phyloP scores from a whole-genome alignment of 2,329 filamentous ascomycete species.

The Fusarium lateritium region DNA sequence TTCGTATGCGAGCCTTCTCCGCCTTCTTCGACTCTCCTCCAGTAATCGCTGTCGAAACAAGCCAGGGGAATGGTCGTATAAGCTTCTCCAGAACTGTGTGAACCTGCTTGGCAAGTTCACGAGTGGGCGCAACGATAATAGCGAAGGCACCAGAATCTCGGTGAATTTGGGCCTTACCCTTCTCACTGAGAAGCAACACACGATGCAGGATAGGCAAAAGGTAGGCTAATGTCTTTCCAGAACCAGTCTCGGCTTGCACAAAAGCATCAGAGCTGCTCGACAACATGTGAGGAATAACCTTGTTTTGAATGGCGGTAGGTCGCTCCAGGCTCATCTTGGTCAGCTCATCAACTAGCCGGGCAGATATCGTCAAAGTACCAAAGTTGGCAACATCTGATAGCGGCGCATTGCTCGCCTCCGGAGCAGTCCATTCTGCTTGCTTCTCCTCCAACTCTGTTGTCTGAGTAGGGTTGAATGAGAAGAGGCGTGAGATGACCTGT shows the following conservation, averaged over 20 bases:
- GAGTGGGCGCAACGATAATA: slow-evolving; percentile 92
- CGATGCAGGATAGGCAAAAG: slow-evolving; percentile 92
- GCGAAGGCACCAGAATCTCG: slow-evolving; percentile 93
- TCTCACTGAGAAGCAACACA: slow-evolving; percentile 81
- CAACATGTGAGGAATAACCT: slow-evolving; percentile 84
- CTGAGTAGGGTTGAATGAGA: slow-evolving; percentile 87
- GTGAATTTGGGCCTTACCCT: slow-evolving; percentile 73
- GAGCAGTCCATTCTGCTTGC: slow-evolving; percentile 65
- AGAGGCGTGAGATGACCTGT: slow-evolving; percentile 90
- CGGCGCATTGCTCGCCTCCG: slow-evolving; percentile 91
- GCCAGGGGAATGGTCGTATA: slow-evolving; percentile 91
- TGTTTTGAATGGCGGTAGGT: slow-evolving; percentile 95
- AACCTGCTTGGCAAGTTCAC: slow-evolving; percentile 96
- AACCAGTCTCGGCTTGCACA: slow-evolving; percentile 96
- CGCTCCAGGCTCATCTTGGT: slow-evolving; percentile 90
- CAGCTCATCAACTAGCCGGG: slow-evolving; percentile 84
- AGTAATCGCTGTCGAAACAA: slow-evolving; percentile 88
- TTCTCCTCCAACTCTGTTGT: slow-evolving; percentile 72
- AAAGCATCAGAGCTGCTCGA: slow-evolving; percentile 91
- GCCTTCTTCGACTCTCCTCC: slow-evolving; percentile 80
- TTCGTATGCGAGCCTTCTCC: slow-evolving; percentile 93
- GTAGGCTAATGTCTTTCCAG: slow-evolving; percentile 97
- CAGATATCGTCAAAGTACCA: slow-evolving; percentile 85
- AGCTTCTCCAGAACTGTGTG: slow-evolving; percentile 87
- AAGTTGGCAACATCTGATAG: slow-evolving; percentile 89